Evolutionary conservation across 768 basidiomycete species (phyloP), one percentile per base, ranked within the genome.

Genomic region (Mycena metata): DNA sequence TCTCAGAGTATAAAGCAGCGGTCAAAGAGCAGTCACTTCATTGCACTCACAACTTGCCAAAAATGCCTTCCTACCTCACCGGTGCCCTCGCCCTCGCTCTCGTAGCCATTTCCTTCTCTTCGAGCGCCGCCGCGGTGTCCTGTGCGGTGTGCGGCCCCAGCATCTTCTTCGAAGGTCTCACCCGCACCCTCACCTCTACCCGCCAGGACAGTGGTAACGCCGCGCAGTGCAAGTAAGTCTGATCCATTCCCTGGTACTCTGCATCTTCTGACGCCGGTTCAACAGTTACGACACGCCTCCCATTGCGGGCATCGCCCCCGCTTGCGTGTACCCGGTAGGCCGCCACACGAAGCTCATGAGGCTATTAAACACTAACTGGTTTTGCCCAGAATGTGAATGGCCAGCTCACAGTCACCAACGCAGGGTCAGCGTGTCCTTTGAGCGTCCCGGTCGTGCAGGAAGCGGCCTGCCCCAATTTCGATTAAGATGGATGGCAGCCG

Each of bases 161-260:
- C 35, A 71, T 71, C n/a, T 66, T 71, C 59, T 71, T 41, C 60
- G 46, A 67, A 21, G 69, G 69, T 24, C 55, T 52, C 24, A 71
- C 69, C n/a, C 66, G 69, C 54, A 71, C 69, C 5, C 47, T 71
- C 46, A 71, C 69, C 19, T 17, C 55, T 17, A 43, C 46, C 8
- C 46, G 46, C 15, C 35, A 72, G 45, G 63, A 64, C 9, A 61
- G 24, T 15, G 61, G 51, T 26, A 71, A 71, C 39, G 64, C 62
- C 12, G 46, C 68, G 3, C 62, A 67, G 30, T 71, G 70, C 70
- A 68, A 60, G 66, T 68, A 50, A 12, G 66, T 55, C 13, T 30
- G 8, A 19, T 6, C 8, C 41, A 10, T 6, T 5, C 13, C 24
- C 17, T 16, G n/a, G 7, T 39, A 45, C 39, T 15, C 23, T 23